Base-by-base conservation (phyloP, 208 protist species). In the Wallacemonas sp. region DNA sequence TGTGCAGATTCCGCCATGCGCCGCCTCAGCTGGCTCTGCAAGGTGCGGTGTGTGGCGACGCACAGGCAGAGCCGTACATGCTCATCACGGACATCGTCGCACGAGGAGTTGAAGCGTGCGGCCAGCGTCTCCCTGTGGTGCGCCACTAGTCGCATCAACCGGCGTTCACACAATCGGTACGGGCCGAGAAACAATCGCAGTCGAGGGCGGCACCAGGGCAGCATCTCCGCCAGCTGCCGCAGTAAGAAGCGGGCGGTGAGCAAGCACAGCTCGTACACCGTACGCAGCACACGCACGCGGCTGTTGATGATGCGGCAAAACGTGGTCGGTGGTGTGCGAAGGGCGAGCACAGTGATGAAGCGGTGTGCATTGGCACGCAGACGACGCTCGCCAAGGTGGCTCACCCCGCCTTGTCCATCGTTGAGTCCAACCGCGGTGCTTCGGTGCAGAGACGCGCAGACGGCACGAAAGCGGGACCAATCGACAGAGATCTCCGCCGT, bases 401-500 rank as follows among this genome's bases (percentile, higher is more conserved):
- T 28, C 21, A 15, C 41, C 27, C 60, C 33, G 19, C 28, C 36
- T 11, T 46, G 47, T 6, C 5, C 12, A 4, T 9, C 26, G n/a
- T 14, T 8, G 55, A 42, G 36, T 2, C 27, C 22, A 4, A 55
- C 55, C 22, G 61, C 24, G 45, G 70, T 62, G 22, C 45, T 51
- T 24, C 62, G 55, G 9, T 53, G 54, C 15, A 88, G 27, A 4
- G 36, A 54, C 12, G 72, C 17, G 59, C 86, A 26, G 38, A 79
- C 27, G 8, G 63, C 38, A 0, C 45, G 19, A 31, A 90, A 63
- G 11, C 88, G 84, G 1, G 55, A 27, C 85, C 88, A 94, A 33
- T 94, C 84, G 58, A 94, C 78, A 58, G 75, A 70, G 36, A 82
- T 62, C 56, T 89, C 73, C 19, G 81, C 58, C 12, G 71, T 76